Percentiles rank a stretch among this genome's conserved stretches.
Evolutionary conservation across 306 rosid species (phyloP).

Genomic region (Vicia villosa): DNA sequence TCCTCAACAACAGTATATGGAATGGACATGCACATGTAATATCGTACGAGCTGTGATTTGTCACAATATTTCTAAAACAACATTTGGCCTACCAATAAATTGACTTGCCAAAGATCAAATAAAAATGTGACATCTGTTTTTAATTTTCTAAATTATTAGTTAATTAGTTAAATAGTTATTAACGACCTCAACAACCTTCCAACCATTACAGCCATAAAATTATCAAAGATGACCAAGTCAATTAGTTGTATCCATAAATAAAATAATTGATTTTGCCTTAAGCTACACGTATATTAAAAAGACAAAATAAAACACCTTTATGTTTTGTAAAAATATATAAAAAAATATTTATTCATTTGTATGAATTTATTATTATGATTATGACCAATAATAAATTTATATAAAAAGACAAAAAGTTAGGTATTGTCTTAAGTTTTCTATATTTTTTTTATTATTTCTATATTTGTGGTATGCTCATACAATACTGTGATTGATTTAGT

Average conservation of each 20-base stretch:
- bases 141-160: background rate
- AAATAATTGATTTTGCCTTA: background rate
- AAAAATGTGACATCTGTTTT: constrained; percentile 23
- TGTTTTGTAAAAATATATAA: no score
- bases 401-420: no score
- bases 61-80: background rate
- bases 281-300: background rate
- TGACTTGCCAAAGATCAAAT: background rate
- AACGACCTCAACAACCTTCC: constrained; percentile 28
- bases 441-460: no score
- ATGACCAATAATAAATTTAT: no score
- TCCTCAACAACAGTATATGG: background rate
- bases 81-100: constrained; percentile 2
- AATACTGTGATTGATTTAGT: no score
- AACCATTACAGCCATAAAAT: constrained; percentile 9
- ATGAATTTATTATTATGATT: no score
- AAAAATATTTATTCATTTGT: no score
- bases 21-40: constrained; percentile 16
- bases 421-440: no score
- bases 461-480: no score
- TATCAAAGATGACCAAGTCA: constrained; percentile 16
- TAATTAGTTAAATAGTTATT: constrained; percentile 11
- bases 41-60: background rate
- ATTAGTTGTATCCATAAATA: background rate
- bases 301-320: background rate